These are phyloP conservation scores for Earliella scabrosa DNA, from an alignment of 1,284 basidiomycete genomes.

Conservation along the genomic window DNA sequence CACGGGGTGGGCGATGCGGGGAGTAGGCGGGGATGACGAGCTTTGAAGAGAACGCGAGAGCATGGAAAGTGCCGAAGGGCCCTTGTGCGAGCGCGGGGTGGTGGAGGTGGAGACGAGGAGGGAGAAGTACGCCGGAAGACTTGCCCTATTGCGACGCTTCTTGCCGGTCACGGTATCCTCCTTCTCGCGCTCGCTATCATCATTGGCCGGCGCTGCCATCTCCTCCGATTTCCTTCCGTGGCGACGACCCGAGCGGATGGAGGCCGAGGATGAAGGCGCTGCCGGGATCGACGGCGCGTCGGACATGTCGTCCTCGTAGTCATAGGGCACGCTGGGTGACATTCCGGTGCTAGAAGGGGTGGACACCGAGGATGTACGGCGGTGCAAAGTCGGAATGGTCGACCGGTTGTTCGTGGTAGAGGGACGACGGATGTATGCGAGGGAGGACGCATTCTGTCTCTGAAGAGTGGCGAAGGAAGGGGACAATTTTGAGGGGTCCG, in stretches of 20 bases:
- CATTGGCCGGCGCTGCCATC: conserved; percentile 17
- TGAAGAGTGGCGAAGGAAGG: conserved; percentile 36
- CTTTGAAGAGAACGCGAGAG: conserved; percentile 40
- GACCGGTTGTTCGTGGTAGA: conserved; percentile 72
- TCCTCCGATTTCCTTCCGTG: conserved; percentile 23
- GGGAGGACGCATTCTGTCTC: conserved; percentile 23
- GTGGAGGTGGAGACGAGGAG: conserved; percentile 57
- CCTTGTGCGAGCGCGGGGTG: conserved; percentile 31
- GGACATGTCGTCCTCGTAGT: conserved; percentile 51
- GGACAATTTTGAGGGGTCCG: conserved; percentile 44
- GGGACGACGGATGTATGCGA: conserved; percentile 72
- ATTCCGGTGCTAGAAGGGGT: conserved; percentile 44
- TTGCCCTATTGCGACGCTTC: conserved; percentile 68
- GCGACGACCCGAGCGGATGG: conserved; percentile 22
- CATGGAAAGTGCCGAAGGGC: conserved; percentile 49
- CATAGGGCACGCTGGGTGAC: conserved; percentile 46
- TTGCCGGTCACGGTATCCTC: conserved; percentile 47
- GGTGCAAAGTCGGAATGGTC: conserved; percentile 59
- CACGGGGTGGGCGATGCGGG: conserved; percentile 35
- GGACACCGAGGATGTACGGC: conserved; percentile 52
- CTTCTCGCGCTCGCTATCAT: conserved; percentile 36
- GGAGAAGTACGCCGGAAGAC: conserved; percentile 78
- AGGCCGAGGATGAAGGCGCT: conserved; percentile 28
- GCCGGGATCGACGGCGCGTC: conserved; percentile 42
- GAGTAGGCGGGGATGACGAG: conserved; percentile 37